Evolutionary conservation across 1,284 basidiomycete species (phyloP), one percentile per base, ranked within the genome.

Genomic region (Cryptococcus deneoformans): DNA sequence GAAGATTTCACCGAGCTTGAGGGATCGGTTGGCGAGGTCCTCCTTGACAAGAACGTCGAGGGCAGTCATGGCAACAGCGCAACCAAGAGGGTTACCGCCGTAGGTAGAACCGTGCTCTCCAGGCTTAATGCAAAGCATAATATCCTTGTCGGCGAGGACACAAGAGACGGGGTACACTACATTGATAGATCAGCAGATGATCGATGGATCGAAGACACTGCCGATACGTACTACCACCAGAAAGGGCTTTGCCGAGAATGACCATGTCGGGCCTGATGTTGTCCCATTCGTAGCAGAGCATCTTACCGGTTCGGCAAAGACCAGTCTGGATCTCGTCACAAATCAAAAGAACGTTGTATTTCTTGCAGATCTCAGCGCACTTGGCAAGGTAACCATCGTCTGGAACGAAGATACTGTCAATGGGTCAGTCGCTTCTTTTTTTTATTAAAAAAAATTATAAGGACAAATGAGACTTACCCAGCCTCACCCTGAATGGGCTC

Each of bases 401-500:
- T 0, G 95, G 95, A 12, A 99, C 89, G 55, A 95, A 86, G 69
- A 98, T 95, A 24, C 90, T 89, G 29, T 29, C 29, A 5, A 29
- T 29, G 29, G 29, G 5, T 29, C 29, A 29, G 5, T 29, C 5
- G 5, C 29, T 5, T 29, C 29, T 5, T 29, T 29, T 29, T 29
- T 29, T 29, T 29, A 5, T 20, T n/a, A n/a, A 12, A 11, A 11
- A n/a, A 37, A 20, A 46, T 12, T 5, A 8, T 49, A 34, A 29
- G 14, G 10, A n/a, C 10, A 53, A 51, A 7, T 16, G 3, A n/a
- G 34, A 81, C 88, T 58, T 73, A 90, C 89, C 93, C 95, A 9
- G 95, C 95, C 80, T 99, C 95, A 38, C 95, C 95, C 78, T 99
- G 96, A 67, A 99, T 98, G 5, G 95, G 95, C 79, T 99, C 95